Base-by-base conservation (phyloP, 163 green algal genomes). In the Prototheca stagnorum region DNA sequence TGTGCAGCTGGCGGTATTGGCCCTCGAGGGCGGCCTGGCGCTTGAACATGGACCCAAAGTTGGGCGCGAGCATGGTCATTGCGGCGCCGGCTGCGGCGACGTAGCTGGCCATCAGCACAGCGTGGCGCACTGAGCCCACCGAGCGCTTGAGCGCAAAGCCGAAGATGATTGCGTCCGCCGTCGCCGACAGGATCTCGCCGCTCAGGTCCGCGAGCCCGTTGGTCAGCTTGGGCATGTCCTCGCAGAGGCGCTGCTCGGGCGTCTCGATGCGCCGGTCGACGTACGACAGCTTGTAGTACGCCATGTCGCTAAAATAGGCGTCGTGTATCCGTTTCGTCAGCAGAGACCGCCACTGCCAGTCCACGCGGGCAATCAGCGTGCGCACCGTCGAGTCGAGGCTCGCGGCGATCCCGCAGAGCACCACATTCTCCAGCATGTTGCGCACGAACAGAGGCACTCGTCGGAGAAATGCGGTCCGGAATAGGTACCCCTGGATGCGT, bases 281-380 rank as follows among this genome's bases (percentile, higher is more conserved):
- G 50, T 87, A 77, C n/a, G 48, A 73, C 52, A 86, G 61, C 56
- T 75, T 70, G 68, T 88, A 88, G 55, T 81, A 88, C 7, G 72
- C 67, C 76, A 85, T 85, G 56, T 76, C 63, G 22, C 61, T 21
- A 44, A 80, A 85, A 61, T 82, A 85, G 19, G 31, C 24, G 9
- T 16, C 36, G 49, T 85, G 72, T 19, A 88, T 54, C 34, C 58
- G 51, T 11, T 45, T 37, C 5, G 78, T 88, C 20, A 88, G 70
- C 23, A 45, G n/a, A n/a, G 42, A 35, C 9, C 77, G 61, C 77
- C 74, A 85, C 17, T 63, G 36, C 31, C 82, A 58, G 22, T 68
- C 62, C 26, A 81, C 68, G 20, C 45, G 29, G 4, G 52, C 51
- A 28, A 71, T 33, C 40, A 72, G 51, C 25, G 35, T 55, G 33